Evolutionary conservation across 2,329 filamentous ascomycete genomes (phyloP).

Genomic region (Aspergillus tubingensis): DNA sequence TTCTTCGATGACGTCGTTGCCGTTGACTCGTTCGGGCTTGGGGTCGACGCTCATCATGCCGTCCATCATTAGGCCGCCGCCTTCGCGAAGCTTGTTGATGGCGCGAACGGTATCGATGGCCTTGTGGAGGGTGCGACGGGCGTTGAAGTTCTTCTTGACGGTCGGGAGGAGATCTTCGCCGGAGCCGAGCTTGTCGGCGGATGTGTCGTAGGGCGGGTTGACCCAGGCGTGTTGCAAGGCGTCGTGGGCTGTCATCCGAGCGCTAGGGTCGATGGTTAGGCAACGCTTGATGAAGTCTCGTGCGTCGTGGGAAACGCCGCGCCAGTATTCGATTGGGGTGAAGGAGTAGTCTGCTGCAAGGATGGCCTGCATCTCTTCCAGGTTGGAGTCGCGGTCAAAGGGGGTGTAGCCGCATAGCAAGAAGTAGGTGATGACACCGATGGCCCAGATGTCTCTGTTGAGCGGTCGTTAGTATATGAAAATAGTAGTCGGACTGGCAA

Average conservation of each 20-base stretch:
- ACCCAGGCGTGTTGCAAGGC: constrained; percentile 68
- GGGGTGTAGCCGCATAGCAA: constrained; percentile 96
- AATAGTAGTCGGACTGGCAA: not conserved
- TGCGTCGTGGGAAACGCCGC: constrained; percentile 79
- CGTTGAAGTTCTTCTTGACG: constrained; percentile 72
- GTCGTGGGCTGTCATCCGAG: constrained; percentile 88
- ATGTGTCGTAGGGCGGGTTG: constrained; percentile 55
- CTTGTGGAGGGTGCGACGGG: constrained; percentile 64
- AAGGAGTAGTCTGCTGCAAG: constrained; percentile 95
- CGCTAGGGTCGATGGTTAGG: constrained; percentile 82
- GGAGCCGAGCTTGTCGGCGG: constrained; percentile 32
- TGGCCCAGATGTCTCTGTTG: constrained; percentile 84
- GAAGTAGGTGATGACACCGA: constrained; percentile 98
- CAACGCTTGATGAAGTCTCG: constrained; percentile 92
- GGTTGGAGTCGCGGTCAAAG: constrained; percentile 94
- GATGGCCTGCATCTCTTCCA: constrained; percentile 99
- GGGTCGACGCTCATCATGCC: constrained; percentile 61
- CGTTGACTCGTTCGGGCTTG: constrained; percentile 49
- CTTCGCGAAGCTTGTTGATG: constrained; percentile 67
- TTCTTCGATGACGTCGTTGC: constrained; percentile 45
- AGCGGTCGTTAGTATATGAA: constrained; percentile 3
- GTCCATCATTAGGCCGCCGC: constrained; percentile 64
- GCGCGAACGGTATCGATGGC: constrained; percentile 69
- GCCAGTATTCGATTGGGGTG: constrained; percentile 93
- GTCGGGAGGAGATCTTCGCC: constrained; percentile 62